phyloP scores from a whole-genome alignment of 2,329 filamentous ascomycete genomes.

The Aureobasidium sp. region DNA sequence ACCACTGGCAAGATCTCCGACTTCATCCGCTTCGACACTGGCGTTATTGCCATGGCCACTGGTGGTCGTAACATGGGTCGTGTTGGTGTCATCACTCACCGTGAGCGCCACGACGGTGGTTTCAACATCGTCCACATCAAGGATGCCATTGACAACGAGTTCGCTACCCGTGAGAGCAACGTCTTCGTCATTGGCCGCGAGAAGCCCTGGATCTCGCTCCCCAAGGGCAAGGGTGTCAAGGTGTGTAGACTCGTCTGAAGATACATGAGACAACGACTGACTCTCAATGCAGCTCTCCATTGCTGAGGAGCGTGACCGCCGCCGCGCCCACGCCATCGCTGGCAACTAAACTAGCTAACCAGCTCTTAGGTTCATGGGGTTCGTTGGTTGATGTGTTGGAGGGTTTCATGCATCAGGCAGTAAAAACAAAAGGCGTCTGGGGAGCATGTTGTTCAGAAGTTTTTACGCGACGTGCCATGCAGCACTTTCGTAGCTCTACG shows the following conservation, averaged over 20 bases:
- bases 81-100: conserved; percentile 99
- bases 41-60: conserved; percentile 95
- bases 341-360: conserved; percentile 23
- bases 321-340: conserved; percentile 63
- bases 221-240: conserved; percentile 99
- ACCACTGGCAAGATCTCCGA: conserved; percentile 90
- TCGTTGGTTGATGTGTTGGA: conserved; percentile 15
- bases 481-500: conserved; percentile 16
- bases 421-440: conserved; percentile 16
- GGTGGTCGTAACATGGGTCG: conserved; percentile 99
- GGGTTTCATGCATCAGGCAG: conserved; percentile 15
- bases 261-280: conserved; percentile 16
- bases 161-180: conserved; percentile 98
- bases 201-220: conserved; percentile 98
- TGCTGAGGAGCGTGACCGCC: conserved; percentile 97
- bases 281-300: conserved; percentile 68
- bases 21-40: conserved; percentile 98
- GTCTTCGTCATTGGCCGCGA: conserved; percentile 98
- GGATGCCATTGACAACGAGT: conserved; percentile 99
- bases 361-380: conserved; percentile 11
- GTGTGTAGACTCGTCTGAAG: conserved; percentile 30
- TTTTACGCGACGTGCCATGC: conserved; percentile 11
- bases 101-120: conserved; percentile 99
- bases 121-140: conserved; percentile 99
- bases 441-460: conserved; percentile 14